These are phyloP conservation scores for Globisporangium echinulatum DNA, from an alignment of 352 stramenopile species.

Conservation along the genomic window DNA sequence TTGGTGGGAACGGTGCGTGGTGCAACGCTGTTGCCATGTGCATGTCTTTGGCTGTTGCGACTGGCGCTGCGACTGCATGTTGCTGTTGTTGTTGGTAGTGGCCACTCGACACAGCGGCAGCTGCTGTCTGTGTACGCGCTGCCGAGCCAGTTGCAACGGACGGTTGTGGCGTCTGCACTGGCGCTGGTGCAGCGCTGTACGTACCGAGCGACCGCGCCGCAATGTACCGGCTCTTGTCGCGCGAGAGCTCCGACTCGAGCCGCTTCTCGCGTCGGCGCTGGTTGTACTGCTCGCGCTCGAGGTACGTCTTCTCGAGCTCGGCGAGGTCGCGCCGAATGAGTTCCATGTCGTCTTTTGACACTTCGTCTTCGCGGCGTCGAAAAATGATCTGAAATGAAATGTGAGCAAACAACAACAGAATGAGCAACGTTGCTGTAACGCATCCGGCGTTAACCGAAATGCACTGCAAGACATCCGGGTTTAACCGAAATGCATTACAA, in stretches of 20 bases:
- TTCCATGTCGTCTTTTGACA: slow-evolving; percentile 76
- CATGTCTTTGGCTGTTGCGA: slow-evolving; percentile 2
- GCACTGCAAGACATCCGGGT: too few relatives aligned
- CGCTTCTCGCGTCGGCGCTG: slow-evolving; percentile 84
- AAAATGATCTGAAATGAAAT: slow-evolving; percentile 31
- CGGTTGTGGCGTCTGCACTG: background rate
- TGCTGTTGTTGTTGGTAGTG: slow-evolving; percentile 10
- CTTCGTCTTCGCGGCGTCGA: slow-evolving; percentile 56
- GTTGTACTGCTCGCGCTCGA: slow-evolving; percentile 95
- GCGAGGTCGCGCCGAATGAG: slow-evolving; percentile 69
- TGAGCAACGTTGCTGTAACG: background rate
- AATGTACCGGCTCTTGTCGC: slow-evolving; percentile 63
- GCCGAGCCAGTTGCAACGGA: too few relatives aligned
- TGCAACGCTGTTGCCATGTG: background rate
- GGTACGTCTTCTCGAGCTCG: slow-evolving; percentile 93
- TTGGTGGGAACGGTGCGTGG: slow-evolving; percentile 11
- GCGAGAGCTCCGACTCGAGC: slow-evolving; percentile 72
- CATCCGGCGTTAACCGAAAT: too few relatives aligned
- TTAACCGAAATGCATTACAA: too few relatives aligned
- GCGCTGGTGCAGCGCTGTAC: slow-evolving; percentile 13
- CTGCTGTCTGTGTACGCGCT: slow-evolving; percentile 1
- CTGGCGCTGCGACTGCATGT: background rate
- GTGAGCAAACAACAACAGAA: background rate
- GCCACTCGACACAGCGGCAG: background rate
- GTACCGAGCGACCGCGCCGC: slow-evolving; percentile 17